Evolutionary conservation across 2,329 filamentous ascomycete species (phyloP), one percentile per base, ranked within the genome.

Genomic region (Cladosporium cucumerinum): DNA sequence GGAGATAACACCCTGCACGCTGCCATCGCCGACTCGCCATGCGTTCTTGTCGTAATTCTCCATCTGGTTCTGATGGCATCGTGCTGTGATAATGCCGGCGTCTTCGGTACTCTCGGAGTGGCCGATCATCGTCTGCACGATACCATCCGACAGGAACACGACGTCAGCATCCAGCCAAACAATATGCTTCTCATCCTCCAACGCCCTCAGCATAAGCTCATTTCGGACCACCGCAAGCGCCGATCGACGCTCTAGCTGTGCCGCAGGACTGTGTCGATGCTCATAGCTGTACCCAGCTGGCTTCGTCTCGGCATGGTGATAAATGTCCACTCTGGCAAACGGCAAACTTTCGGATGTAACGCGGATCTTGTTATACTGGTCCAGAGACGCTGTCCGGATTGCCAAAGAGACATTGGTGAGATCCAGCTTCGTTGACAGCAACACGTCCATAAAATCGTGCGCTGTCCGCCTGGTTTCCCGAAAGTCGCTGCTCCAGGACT

Each of bases 111-210:
- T 66, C 51, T 67, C 67, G 3, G 75, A 71, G 48, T 76, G 73
- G 1, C 59, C 62, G 26, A 75, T 66, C 72, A 78, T 77, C 3
- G 64, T 63, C 36, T 75, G 72, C 23, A 78, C 67, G 48, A 78
- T 68, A 1, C 70, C 71, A 1, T 64, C 43, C 0, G 75, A 76
- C 11, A 77, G 66, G 58, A 75, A 73, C 30, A 74, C 76, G 25
- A 78, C 70, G 65, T 78, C 77, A n/a, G 76, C 72, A 60, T 78
- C 77, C 8, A 78, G 59, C 77, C 76, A 78, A 28, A 78, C 57
- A 25, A 78, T 66, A 61, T 77, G 76, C 54, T 70, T 48, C 65
- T 77, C 75, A 34, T 76, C 74, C 30, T 69, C 66, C 39, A 77
- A 61, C 3, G 68, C 69, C 25, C 72, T 69, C 26, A 72, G 65